Conservation (phyloP, 495 filamentous ascomycete genomes). For the Aspergillus incahuasiensis region DNA sequence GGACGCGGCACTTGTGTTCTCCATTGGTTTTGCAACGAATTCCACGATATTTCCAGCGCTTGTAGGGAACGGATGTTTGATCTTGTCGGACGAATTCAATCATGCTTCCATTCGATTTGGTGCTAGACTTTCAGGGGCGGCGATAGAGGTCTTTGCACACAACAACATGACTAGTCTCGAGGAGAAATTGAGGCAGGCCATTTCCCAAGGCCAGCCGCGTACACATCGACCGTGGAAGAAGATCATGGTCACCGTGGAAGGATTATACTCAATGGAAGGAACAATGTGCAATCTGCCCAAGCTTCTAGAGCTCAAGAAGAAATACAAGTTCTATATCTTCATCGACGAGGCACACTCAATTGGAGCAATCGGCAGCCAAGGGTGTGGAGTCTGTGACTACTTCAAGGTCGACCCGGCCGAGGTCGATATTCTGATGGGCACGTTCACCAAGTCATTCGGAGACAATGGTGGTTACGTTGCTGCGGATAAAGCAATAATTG, state of each 20-base stretch:
- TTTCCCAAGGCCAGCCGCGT: slow-evolving; percentile 82
- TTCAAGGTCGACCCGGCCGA: slow-evolving; percentile 76
- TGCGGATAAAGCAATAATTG: slow-evolving; percentile 73
- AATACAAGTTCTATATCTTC: slow-evolving; percentile 86
- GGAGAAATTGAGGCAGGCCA: slow-evolving; percentile 68
- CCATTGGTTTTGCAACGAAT: slow-evolving; percentile 90
- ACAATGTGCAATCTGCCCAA: slow-evolving; percentile 85
- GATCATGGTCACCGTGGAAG: slow-evolving; percentile 85
- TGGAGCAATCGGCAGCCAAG: slow-evolving; percentile 73
- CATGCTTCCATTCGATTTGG: slow-evolving; percentile 89
- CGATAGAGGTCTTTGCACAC: slow-evolving; percentile 85
- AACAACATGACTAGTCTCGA: slow-evolving; percentile 82
- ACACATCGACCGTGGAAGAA: slow-evolving; percentile 93
- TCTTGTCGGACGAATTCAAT: slow-evolving; percentile 88
- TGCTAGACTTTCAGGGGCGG: slow-evolving; percentile 76
- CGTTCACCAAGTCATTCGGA: slow-evolving; percentile 88
- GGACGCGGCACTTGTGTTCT: slow-evolving; percentile 80
- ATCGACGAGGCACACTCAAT: slow-evolving; percentile 93
- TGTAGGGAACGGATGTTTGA: slow-evolving; percentile 76
- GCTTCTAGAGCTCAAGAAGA: slow-evolving; percentile 70
- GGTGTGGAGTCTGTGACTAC: slow-evolving; percentile 87
- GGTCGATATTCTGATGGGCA: slow-evolving; percentile 90
- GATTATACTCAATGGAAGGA: slow-evolving; percentile 91
- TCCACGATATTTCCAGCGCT: slow-evolving; percentile 76
- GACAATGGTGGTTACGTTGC: slow-evolving; percentile 89